Evolutionary conservation across 768 basidiomycete species (phyloP).

Genomic region (Rhodotorula kratochvilovae): DNA sequence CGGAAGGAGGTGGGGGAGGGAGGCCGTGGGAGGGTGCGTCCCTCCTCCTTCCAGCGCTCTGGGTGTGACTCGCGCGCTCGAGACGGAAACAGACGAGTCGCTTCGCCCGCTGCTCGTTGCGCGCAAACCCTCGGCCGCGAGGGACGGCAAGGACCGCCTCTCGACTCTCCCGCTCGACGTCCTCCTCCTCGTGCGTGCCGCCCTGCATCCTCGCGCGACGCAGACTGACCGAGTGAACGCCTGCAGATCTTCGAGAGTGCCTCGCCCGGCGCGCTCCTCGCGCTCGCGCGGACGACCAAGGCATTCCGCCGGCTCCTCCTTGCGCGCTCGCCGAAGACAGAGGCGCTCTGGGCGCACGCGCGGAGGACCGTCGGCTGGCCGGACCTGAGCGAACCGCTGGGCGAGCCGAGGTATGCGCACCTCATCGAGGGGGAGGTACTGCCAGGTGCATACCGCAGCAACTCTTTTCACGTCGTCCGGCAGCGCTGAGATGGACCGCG

Average conservation of each 20-base stretch:
- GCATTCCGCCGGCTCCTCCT: neutral
- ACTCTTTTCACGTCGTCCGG: too few species aligned
- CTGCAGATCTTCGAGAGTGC: slow-evolving; percentile 1
- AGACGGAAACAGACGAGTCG: too few species aligned
- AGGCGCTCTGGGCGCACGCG: neutral
- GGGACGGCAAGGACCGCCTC: neutral
- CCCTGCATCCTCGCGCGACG: too few species aligned
- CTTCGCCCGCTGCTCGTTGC: too few species aligned
- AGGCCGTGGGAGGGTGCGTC: too few species aligned
- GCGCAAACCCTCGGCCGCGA: too few species aligned
- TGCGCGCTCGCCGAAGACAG: neutral
- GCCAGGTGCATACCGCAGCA: too few species aligned
- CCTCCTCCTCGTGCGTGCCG: neutral
- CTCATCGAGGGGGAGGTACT: neutral
- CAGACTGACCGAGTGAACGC: neutral
- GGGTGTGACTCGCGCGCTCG: too few species aligned
- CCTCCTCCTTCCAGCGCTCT: too few species aligned
- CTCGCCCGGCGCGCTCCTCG: neutral
- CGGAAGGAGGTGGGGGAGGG: too few species aligned
- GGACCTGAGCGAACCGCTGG: neutral
- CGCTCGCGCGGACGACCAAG: neutral
- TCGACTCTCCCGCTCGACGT: neutral
- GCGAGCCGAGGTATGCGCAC: too few species aligned
- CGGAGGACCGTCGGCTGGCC: neutral
- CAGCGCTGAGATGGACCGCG: too few species aligned